Evolutionary conservation across 2,329 filamentous ascomycete species (phyloP).

Genomic region (Diaporthe longicolla): DNA sequence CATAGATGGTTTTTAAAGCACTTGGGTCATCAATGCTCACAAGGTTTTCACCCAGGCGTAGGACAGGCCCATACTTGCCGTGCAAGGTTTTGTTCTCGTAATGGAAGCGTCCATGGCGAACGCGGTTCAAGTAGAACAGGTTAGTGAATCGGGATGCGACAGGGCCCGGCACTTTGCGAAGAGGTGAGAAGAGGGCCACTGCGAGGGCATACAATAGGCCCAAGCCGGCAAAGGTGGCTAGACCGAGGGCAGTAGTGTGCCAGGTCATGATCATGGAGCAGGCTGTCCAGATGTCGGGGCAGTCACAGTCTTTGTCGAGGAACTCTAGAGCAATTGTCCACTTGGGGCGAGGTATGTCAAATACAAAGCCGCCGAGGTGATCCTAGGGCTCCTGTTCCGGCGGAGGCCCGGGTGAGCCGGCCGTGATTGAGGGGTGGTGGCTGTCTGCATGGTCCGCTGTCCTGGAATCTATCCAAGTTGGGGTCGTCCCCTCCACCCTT

Average conservation of each 20-base stretch:
- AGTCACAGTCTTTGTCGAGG: neutral
- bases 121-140: constrained; percentile 58
- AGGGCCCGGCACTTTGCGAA: constrained; percentile 59
- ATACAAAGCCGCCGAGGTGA: neutral
- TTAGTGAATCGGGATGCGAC: constrained; percentile 59
- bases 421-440: neutral
- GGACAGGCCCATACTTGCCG: constrained; percentile 55
- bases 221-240: neutral
- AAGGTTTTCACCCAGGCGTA: constrained; percentile 57
- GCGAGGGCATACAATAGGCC: constrained; percentile 17
- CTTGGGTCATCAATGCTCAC: constrained; percentile 57
- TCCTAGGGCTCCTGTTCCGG: neutral
- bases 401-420: constrained; percentile 11
- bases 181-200: constrained; percentile 48
- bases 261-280: neutral
- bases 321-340: neutral
- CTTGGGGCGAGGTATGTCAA: neutral
- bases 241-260: constrained; percentile 1
- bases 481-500: constrained; percentile 2
- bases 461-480: neutral
- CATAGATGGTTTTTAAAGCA: constrained; percentile 58
- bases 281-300: neutral
- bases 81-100: constrained; percentile 57
- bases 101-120: constrained; percentile 56
- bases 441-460: neutral